These are phyloP conservation scores for Pterula multifida DNA, from an alignment of 1,284 basidiomycete genomes.

Conservation along the genomic window DNA sequence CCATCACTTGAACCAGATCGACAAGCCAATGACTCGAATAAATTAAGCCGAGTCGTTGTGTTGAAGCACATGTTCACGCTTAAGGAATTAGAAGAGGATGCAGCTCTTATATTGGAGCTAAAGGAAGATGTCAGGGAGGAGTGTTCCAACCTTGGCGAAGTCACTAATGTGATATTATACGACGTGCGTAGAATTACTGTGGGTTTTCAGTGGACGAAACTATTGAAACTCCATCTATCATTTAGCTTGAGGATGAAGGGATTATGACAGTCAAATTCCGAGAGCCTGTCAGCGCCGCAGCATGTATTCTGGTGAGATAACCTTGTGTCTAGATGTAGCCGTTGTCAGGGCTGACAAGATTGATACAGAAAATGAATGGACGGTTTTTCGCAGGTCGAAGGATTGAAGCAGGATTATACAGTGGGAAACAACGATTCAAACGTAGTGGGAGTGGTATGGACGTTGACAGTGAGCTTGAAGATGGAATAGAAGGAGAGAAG, in stretches of 20 bases:
- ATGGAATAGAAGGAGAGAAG: constrained; percentile 66
- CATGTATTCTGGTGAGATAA: constrained; percentile 69
- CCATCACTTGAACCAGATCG: constrained; percentile 49
- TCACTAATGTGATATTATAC: constrained; percentile 93
- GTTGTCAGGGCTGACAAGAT: constrained; percentile 1
- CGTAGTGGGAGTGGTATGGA: constrained; percentile 58
- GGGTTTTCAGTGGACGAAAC: too few species aligned
- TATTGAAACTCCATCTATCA: constrained; percentile 5
- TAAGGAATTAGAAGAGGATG: constrained; percentile 79
- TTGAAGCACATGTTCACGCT: constrained; percentile 93
- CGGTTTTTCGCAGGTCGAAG: constrained; percentile 83
- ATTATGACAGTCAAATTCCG: constrained; percentile 96
- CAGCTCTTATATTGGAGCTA: constrained; percentile 79
- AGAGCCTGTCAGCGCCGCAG: constrained; percentile 77
- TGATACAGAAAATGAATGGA: constrained; percentile 82
- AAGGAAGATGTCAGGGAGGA: constrained; percentile 97
- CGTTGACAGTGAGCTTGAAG: constrained; percentile 13
- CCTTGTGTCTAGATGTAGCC: neutral
- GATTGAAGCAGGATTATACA: constrained; percentile 73
- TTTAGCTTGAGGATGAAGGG: constrained; percentile 84
- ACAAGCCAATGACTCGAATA: constrained; percentile 29
- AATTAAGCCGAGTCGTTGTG: constrained; percentile 74
- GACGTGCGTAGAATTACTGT: too few species aligned
- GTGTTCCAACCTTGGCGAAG: constrained; percentile 83
- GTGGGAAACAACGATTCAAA: constrained; percentile 73